Conservation (phyloP, 495 filamentous ascomycete species). For the Penicillium dipodomyicola region DNA sequence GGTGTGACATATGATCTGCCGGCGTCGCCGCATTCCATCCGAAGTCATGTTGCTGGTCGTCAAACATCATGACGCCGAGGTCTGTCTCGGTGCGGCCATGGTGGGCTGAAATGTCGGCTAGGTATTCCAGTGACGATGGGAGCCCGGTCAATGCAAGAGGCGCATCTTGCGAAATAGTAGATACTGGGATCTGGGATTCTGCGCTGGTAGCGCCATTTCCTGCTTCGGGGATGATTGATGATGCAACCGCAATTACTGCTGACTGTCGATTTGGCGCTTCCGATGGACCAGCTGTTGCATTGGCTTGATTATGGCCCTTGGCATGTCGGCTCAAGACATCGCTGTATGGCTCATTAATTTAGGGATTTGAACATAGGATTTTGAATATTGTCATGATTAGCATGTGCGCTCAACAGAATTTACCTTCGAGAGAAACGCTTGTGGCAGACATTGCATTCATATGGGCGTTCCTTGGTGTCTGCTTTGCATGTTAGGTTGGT, state of each 20-base stretch:
- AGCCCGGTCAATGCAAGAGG: conserved; percentile 25
- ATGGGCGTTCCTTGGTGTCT: conserved; percentile 56
- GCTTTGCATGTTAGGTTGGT: conserved; percentile 11
- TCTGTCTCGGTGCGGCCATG: conserved; percentile 37
- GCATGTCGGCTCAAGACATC: conserved; percentile 54
- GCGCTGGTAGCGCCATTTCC: conserved; percentile 21
- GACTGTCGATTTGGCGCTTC: conserved; percentile 24
- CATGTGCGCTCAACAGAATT: conserved; percentile 6
- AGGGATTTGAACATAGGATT: conserved; percentile 14
- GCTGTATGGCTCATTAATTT: conserved; percentile 27
- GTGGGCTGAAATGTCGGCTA: conserved; percentile 41
- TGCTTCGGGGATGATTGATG: conserved; percentile 15
- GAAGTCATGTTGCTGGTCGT: conserved; percentile 36
- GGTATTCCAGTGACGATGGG: conserved; percentile 38
- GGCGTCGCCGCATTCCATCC: conserved; percentile 37
- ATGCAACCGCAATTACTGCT: conserved; percentile 1
- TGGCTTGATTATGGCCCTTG: conserved; percentile 43
- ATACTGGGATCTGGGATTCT: conserved; percentile 17
- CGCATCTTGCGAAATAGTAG: conserved; percentile 26
- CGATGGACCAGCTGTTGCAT: conserved; percentile 23
- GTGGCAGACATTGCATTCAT: conserved; percentile 51
- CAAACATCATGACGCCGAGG: conserved; percentile 35
- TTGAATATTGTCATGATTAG: conserved; percentile 1
- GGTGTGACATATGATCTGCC: conserved; percentile 26
- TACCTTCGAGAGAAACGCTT: conserved; percentile 55